These are phyloP conservation scores for Globisporangium perplexum DNA, from an alignment of 352 stramenopile species.

Conservation along the genomic window DNA sequence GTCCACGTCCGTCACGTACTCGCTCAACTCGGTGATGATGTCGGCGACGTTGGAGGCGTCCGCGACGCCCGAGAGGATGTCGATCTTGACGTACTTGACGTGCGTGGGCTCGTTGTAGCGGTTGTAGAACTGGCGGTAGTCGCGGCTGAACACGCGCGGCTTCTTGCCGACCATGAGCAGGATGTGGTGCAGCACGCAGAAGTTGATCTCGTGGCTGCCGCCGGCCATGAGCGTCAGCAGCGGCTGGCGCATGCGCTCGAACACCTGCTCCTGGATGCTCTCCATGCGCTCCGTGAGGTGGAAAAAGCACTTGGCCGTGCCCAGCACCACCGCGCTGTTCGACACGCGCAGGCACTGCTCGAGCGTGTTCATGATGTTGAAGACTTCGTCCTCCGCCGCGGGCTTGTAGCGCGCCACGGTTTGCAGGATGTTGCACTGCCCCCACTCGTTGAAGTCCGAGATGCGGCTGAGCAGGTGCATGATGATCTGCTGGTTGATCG, in stretches of 20 bases:
- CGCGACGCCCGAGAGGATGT: constrained; percentile 94
- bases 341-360: constrained; percentile 94
- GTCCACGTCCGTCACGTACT: constrained; percentile 96
- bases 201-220: constrained; percentile 91
- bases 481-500: constrained; percentile 96
- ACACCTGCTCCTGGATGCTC: constrained; percentile 85
- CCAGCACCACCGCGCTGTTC: constrained; percentile 95
- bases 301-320: constrained; percentile 97
- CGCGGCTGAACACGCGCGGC: constrained; percentile 94
- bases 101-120: constrained; percentile 97
- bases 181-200: constrained; percentile 96
- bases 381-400: constrained; percentile 92
- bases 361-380: constrained; percentile 98
- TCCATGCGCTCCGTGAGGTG: constrained; percentile 93
- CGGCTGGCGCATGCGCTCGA: constrained; percentile 91
- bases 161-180: constrained; percentile 93
- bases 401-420: constrained; percentile 94
- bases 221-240: constrained; percentile 97
- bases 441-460: constrained; percentile 99
- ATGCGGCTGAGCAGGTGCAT: constrained; percentile 97
- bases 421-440: constrained; percentile 95
- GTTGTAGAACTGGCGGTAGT: constrained; percentile 98
- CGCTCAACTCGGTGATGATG: constrained; percentile 96
- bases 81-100: constrained; percentile 98
- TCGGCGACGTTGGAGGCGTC: constrained; percentile 93